Evolutionary conservation across 139 green algal species (phyloP).

Genomic region (Nannochloris sp.): DNA sequence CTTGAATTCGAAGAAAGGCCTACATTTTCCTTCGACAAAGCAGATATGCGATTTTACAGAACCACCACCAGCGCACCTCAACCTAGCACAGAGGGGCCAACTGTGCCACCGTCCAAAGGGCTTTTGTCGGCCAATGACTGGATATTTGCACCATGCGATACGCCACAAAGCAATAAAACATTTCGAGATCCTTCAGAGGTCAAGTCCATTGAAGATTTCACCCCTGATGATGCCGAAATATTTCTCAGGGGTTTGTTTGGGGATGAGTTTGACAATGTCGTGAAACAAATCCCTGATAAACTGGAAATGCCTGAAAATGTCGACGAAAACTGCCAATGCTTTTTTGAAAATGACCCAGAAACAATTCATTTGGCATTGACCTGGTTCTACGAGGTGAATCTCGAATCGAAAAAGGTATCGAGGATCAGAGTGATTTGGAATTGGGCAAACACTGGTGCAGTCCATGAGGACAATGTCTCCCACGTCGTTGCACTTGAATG

Average conservation of each 20-base stretch:
- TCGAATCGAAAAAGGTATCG: background rate
- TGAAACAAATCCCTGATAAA: constrained; percentile 1
- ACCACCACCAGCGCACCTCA: too few relatives aligned
- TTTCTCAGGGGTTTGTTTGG: constrained; percentile 5
- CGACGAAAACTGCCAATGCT: background rate
- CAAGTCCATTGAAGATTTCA: background rate
- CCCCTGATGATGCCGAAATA: constrained; percentile 8
- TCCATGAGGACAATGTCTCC: background rate
- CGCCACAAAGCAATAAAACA: too few relatives aligned
- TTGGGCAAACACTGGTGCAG: background rate
- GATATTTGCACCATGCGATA: too few relatives aligned
- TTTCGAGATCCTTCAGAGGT: too few relatives aligned
- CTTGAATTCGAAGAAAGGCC: too few relatives aligned
- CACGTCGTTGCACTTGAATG: constrained; percentile 2
- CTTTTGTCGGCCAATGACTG: too few relatives aligned
- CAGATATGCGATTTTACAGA: too few relatives aligned
- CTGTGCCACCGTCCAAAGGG: too few relatives aligned
- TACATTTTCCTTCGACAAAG: too few relatives aligned
- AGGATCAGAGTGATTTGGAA: background rate
- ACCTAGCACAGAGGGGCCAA: too few relatives aligned
- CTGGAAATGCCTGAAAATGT: background rate
- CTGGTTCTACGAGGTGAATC: background rate
- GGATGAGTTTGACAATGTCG: constrained; percentile 5
- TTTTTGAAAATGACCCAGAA: background rate
- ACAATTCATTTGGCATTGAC: constrained; percentile 1